Conservation (phyloP, 345 rosid genomes). For the Sisymbrium irio region DNA sequence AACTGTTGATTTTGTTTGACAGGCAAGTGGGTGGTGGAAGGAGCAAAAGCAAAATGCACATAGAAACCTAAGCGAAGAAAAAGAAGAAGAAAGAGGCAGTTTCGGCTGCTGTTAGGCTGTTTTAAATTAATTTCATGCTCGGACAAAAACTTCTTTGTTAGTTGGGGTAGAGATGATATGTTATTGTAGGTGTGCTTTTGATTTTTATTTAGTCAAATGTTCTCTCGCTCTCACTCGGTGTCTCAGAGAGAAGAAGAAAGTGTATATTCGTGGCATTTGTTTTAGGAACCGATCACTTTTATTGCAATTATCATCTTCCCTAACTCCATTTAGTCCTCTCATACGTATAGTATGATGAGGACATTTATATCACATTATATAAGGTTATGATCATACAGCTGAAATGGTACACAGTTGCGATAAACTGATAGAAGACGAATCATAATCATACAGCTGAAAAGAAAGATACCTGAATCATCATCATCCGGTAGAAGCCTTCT, state of each 20-base stretch:
- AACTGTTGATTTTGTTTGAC: slow-evolving; percentile 26
- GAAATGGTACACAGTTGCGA: background rate
- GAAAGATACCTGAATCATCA: background rate
- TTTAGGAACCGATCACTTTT: background rate
- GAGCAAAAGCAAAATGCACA: slow-evolving; percentile 33
- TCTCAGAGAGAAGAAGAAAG: slow-evolving; percentile 11
- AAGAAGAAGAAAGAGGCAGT: slow-evolving; percentile 9
- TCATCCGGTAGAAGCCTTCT: slow-evolving; percentile 78
- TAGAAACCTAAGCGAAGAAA: slow-evolving; percentile 17
- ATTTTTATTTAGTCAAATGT: slow-evolving; percentile 12
- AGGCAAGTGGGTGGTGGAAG: slow-evolving; percentile 61
- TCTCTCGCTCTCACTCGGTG: background rate
- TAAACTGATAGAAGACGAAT: background rate
- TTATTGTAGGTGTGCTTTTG: slow-evolving; percentile 31
- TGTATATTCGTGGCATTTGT: slow-evolving; percentile 21
- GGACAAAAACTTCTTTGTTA: slow-evolving; percentile 5
- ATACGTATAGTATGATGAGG: background rate
- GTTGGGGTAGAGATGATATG: slow-evolving; percentile 21
- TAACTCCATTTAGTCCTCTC: background rate
- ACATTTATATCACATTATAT: background rate
- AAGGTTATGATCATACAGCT: slow-evolving; percentile 12
- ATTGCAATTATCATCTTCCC: slow-evolving; percentile 4
- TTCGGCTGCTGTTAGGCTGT: slow-evolving; percentile 24
- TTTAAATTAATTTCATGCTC: slow-evolving; percentile 7
- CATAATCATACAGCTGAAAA: background rate